These are phyloP conservation scores for Wickerhamiella bombiphila DNA, from an alignment of 805 yeast genomes.

Conservation along the genomic window DNA sequence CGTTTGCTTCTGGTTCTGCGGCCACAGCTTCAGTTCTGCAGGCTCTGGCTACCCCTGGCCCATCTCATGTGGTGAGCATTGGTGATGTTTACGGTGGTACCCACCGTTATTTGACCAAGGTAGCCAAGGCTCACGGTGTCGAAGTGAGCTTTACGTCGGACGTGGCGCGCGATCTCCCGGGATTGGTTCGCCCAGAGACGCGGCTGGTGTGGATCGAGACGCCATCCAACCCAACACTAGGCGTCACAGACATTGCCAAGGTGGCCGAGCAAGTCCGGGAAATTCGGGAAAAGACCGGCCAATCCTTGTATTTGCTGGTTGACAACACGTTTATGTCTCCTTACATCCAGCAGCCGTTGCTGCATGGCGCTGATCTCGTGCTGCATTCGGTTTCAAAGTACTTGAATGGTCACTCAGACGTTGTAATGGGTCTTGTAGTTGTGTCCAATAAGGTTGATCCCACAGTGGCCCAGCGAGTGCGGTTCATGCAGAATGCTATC, in stretches of 20 bases:
- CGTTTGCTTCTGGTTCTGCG: conserved; percentile 77
- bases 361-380: conserved; percentile 73
- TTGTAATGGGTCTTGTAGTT: conserved; percentile 72
- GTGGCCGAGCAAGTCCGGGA: conserved; percentile 42
- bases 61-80: conserved; percentile 52
- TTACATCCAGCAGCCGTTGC: conserved; percentile 71
- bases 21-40: conserved; percentile 66
- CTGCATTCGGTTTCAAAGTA: conserved; percentile 83
- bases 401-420: conserved; percentile 87
- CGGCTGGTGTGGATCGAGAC: conserved; percentile 76
- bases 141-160: conserved; percentile 51
- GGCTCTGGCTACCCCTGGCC: conserved; percentile 43
- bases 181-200: conserved; percentile 45
- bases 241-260: conserved; percentile 56
- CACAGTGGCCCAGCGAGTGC: conserved; percentile 33
- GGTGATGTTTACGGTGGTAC: conserved; percentile 90
- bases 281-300: conserved; percentile 30
- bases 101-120: conserved; percentile 78
- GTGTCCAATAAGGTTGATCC: conserved; percentile 40
- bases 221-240: conserved; percentile 77
- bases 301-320: conserved; percentile 45
- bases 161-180: conserved; percentile 43
- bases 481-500: conserved; percentile 73
- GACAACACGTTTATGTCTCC: conserved; percentile 86
- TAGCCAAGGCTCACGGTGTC: conserved; percentile 68